phyloP scores from a whole-genome alignment of 2,329 filamentous ascomycete species.

The Arthroderma uncinatum region DNA sequence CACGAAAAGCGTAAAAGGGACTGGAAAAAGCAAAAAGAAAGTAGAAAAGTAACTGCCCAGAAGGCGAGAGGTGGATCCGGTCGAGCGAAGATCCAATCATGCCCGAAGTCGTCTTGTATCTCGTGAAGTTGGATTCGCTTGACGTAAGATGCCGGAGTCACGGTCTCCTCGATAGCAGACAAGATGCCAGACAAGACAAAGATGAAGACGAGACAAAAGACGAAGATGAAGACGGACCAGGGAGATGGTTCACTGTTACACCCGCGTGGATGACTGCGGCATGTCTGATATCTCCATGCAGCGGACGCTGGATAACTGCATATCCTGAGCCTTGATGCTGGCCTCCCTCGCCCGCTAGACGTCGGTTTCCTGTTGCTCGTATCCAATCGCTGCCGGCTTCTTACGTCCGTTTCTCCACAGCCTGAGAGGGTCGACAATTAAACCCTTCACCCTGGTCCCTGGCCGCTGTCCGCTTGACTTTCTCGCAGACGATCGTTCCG shows the following conservation, averaged over 20 bases:
- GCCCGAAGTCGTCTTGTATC: background rate
- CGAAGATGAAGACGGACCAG: no score
- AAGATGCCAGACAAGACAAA: no score
- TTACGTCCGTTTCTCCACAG: conserved; percentile 3
- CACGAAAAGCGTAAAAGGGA: background rate
- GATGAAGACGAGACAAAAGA: no score
- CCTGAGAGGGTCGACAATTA: background rate
- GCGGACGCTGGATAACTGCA: no score
- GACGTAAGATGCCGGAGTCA: background rate
- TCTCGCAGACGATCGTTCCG: background rate
- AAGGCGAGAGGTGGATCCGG: background rate
- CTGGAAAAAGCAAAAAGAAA: background rate
- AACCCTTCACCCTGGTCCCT: background rate
- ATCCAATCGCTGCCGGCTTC: background rate
- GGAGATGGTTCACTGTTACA: no score
- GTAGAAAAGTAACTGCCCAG: background rate
- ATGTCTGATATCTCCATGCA: no score
- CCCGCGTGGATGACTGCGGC: no score
- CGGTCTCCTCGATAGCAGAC: background rate
- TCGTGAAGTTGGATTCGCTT: background rate
- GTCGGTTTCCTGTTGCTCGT: background rate
- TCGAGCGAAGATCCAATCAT: background rate
- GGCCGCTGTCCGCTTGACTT: background rate
- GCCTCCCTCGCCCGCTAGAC: background rate
- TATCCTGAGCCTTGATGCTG: no score